Conservation (phyloP, 768 basidiomycete genomes). For the Daedalea quercina region DNA sequence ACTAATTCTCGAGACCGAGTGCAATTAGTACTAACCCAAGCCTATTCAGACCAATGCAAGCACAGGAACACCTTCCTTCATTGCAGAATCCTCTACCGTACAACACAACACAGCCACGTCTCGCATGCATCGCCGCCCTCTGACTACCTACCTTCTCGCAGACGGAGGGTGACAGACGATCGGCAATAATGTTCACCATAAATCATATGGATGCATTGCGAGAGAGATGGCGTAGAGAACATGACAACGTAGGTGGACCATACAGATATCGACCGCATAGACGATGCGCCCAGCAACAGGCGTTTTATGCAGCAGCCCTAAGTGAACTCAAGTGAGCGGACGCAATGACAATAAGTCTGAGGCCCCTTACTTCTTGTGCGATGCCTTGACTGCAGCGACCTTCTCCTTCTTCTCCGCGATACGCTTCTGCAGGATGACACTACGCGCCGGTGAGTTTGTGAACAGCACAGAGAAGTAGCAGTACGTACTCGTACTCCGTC, state of each 20-base stretch:
- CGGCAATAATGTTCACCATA: constrained; percentile 10
- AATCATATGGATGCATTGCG: constrained; percentile 22
- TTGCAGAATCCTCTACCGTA: neutral
- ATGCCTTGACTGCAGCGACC: constrained; percentile 80
- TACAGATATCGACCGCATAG: constrained; percentile 23
- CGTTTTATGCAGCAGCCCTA: constrained; percentile 21
- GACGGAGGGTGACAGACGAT: neutral
- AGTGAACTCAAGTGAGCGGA: neutral
- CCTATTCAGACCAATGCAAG: too few species aligned
- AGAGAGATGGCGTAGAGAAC: constrained; percentile 18
- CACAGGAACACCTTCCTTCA: too few species aligned
- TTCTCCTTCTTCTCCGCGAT: constrained; percentile 91
- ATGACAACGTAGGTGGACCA: constrained; percentile 23
- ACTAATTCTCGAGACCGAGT: too few species aligned
- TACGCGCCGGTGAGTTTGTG: constrained; percentile 18
- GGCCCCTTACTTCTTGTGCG: constrained; percentile 57
- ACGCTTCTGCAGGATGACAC: constrained; percentile 78
- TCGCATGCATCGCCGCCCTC: neutral
- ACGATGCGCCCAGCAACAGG: constrained; percentile 7
- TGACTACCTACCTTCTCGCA: neutral
- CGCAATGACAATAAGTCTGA: neutral
- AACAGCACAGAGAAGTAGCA: neutral
- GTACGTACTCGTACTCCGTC: constrained; percentile 79
- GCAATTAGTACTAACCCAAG: too few species aligned
- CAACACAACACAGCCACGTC: neutral